phyloP scores from a whole-genome alignment of 305 asterid species.

The Solanum chacoense region DNA sequence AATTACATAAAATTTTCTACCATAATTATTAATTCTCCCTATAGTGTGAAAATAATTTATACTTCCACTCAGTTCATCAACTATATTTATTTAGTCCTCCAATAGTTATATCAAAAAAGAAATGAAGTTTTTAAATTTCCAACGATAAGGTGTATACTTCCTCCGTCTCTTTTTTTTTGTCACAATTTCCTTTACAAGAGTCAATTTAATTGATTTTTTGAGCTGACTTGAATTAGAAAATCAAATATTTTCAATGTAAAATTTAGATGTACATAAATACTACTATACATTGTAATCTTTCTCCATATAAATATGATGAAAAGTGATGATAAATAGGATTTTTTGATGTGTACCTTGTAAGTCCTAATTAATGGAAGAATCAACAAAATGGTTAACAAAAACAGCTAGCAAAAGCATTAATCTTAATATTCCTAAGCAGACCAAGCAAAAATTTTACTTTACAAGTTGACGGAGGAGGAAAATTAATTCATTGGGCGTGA shows the following conservation, averaged over 20 bases:
- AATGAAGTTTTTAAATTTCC: background rate
- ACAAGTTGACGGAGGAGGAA: background rate
- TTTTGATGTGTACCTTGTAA: background rate
- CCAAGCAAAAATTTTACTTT: too few species aligned
- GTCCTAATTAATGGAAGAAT: background rate
- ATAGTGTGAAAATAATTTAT: background rate
- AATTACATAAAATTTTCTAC: background rate
- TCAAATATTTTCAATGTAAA: background rate
- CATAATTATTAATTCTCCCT: background rate
- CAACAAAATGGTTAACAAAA: background rate
- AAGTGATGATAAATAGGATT: too few species aligned
- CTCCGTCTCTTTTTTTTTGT: background rate
- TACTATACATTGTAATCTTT: background rate
- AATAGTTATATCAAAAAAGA: background rate
- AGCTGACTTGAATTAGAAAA: background rate
- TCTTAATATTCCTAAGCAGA: background rate
- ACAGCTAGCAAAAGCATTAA: background rate
- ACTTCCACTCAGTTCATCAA: background rate
- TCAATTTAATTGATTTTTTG: too few species aligned
- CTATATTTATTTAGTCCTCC: background rate
- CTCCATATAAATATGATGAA: background rate
- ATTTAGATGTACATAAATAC: background rate
- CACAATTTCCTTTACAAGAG: background rate
- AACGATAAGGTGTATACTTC: background rate
- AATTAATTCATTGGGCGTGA: background rate